Evolutionary conservation across 805 yeast genomes (phyloP), one percentile per base, ranked within the genome.

Genomic region (Teunomyces funiuensis): DNA sequence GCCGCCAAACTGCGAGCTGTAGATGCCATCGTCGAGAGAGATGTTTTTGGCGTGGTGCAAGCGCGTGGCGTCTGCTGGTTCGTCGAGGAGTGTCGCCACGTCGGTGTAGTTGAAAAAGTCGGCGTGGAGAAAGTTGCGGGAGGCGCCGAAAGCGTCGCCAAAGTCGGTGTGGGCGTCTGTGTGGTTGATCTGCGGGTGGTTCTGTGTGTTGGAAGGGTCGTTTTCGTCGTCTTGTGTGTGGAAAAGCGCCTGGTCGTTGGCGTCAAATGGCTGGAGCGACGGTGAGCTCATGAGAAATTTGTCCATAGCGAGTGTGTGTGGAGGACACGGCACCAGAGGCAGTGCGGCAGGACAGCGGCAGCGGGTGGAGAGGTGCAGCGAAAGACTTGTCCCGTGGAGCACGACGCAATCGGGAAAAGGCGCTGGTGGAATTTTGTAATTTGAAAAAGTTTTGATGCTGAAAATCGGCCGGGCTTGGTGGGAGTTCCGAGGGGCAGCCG

Each of bases 261-360:
- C 45, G 6, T 60, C 60, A 36, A 60, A 59, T 16, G 61, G 61
- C 46, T 65, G 69, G 15, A 66, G 70, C 20, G 68, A 56, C 19
- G 72, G 73, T 28, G 69, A 63, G 52, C 71, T 65, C 62, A 66
- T 57, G 37, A 66, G 60, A 48, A 52, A 66, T 50, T 65, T 64
- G 36, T 66, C 73, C 73, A 66, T 66, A 30, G 23, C 29, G 38
- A 33, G 25, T 27, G 33, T 18, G n/a, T n/a, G n/a, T n/a, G n/a
- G n/a, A n/a, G n/a, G n/a, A n/a, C n/a, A n/a, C n/a, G n/a, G n/a
- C n/a, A n/a, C n/a, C n/a, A n/a, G n/a, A n/a, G n/a, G n/a, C n/a
- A n/a, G n/a, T n/a, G n/a, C n/a, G n/a, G n/a, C n/a, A n/a, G n/a
- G n/a, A n/a, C n/a, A n/a, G n/a, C n/a, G n/a, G n/a, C n/a, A n/a